Base-by-base conservation (phyloP, 2,329 filamentous ascomycete genomes). In the Exophiala alcalophila region DNA sequence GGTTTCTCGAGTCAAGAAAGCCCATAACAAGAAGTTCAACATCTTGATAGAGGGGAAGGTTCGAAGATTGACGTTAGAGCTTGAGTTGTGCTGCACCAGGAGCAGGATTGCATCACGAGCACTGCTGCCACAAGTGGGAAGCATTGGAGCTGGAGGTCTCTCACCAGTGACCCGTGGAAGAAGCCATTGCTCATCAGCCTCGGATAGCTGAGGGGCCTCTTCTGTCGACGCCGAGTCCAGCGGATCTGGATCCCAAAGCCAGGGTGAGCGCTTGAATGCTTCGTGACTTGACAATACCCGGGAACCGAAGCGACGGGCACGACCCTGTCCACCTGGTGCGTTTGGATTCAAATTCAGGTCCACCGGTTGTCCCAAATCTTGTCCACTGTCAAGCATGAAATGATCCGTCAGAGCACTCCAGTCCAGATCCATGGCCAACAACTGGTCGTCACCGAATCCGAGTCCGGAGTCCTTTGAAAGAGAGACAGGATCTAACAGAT, bases 141-240 rank as follows among this genome's bases (percentile, higher is more conserved):
- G 14, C 7, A 11, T 33, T 7, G 23, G 23, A 7, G 6, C 30
- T 19, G n/a, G 9, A 7, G 30, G n/a, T 19, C 19, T 33, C 10
- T 20, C 15, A 11, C 6, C n/a, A n/a, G 3, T 7, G 14, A 3
- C 11, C 19, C 14, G 7, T 6, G 30, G 19, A 6, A 33, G 30
- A 33, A 33, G 5, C 14, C 7, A 10, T 11, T 18, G 30, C 19
- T 33, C 30, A 4, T 33, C 30, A n/a, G n/a, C 30, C 30, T 33
- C 30, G 15, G 30, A 33, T 3, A 33, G 30, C 7, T 33, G 30
- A 6, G 30, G 30, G 16, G 30, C 15, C 11, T 33, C 30, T 19
- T 33, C 30, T 19, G 14, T 33, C 4, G 14, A 33, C n/a, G 30
- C 14, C 15, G 30, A 19, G 15, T 33, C 30, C 7, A n/a, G 30